Evolutionary conservation across 2,329 filamentous ascomycete species (phyloP), one percentile per base, ranked within the genome.

Genomic region (Fusarium anthophilum): DNA sequence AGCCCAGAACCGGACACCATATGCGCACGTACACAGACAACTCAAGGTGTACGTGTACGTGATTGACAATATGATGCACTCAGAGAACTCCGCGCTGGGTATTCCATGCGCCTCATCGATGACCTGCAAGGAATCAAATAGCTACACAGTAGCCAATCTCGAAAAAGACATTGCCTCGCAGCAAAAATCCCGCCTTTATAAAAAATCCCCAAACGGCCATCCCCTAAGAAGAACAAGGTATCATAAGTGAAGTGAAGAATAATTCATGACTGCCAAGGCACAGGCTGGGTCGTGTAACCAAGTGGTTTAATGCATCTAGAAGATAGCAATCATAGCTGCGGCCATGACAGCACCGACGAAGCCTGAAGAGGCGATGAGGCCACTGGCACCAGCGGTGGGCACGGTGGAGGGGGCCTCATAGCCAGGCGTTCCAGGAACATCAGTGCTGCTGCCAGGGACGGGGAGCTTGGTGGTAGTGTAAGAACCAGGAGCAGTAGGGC

Each of bases 261-360:
- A 44, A 53, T 39, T 38, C 24, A 32, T 38, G 56, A 18, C 47
- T 64, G 37, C 20, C 38, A 38, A 59, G 15, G 39, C 26, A 58
- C 35, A 63, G 37, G 28, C 43, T 47, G 61, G 28, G 38, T 70
- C 35, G 61, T 70, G 44, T 26, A 41, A 38, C 38, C 65, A 60
- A 63, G 58, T 41, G n/a, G 22, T 28, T 35, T 22, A 44, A 48
- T 35, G 13, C 30, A 58, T 63, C 72, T 81, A 83, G 73, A 75
- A 79, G 64, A 84, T 81, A 63, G 84, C 80, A 66, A 82, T 81
- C 57, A 85, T 66, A 66, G 82, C 84, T 41, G 82, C 83, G 35
- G 82, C 81, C 62, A 86, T 68, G 43, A 81, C 82, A 45, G 80
- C 80, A 41, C 83, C 82, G 51, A 86, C 70, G 63, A 86, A 70